Evolutionary conservation across 169 alveolate genomes (phyloP).

Genomic region (Babesia ovata): DNA sequence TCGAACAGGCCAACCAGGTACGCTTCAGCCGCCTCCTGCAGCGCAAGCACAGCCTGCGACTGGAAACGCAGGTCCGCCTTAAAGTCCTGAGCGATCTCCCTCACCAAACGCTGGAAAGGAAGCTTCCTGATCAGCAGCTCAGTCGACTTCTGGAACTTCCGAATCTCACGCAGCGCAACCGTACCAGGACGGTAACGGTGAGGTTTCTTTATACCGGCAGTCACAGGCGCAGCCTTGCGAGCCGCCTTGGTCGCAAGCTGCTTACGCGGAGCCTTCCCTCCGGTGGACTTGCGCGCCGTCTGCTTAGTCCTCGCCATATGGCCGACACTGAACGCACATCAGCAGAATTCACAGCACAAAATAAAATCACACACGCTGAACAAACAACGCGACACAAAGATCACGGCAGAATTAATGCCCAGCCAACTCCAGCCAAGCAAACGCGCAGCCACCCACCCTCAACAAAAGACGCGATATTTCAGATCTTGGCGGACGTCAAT

Average conservation of each 20-base stretch:
- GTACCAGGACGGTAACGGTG: conserved; percentile 99
- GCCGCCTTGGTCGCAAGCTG: conserved; percentile 98
- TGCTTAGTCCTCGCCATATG: conserved; percentile 98
- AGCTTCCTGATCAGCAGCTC: conserved; percentile 93
- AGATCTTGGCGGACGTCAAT: too few species aligned
- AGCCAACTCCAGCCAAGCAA: too few species aligned
- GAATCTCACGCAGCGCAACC: conserved; percentile 97
- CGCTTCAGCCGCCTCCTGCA: conserved; percentile 99
- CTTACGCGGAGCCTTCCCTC: conserved; percentile 98
- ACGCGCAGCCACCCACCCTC: too few species aligned
- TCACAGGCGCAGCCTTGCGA: conserved; percentile 96
- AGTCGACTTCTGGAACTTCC: conserved; percentile 94
- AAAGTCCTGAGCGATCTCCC: conserved; percentile 95
- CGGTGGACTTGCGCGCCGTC: conserved; percentile 97
- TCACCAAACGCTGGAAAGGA: conserved; percentile 95
- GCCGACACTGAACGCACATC: neutral
- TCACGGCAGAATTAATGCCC: too few species aligned
- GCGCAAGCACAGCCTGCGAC: conserved; percentile 93
- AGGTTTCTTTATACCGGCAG: conserved; percentile 97
- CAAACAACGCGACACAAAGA: too few species aligned
- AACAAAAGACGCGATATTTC: too few species aligned
- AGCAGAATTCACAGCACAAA: neutral
- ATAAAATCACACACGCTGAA: neutral
- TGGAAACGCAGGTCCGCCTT: conserved; percentile 93
- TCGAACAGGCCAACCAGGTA: conserved; percentile 98